Percentiles rank a stretch among this genome's conserved stretches.
Evolutionary conservation across 768 basidiomycete species (phyloP).

Genomic region (Mycena chlorophos): DNA sequence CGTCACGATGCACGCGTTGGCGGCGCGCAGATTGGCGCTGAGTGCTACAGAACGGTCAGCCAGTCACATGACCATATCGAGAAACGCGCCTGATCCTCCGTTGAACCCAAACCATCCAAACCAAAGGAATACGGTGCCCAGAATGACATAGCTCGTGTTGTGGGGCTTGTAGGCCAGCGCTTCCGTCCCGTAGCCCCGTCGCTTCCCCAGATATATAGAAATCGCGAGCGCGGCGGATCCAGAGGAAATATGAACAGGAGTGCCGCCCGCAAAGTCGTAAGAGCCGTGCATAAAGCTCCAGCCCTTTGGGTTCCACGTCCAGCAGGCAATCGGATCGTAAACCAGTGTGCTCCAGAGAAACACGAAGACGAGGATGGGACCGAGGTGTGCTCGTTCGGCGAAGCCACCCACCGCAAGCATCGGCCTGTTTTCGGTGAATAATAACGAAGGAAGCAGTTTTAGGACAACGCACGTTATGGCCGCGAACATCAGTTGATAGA

Average conservation of each 20-base stretch:
- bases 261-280: slow-evolving; percentile 48
- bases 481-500: slow-evolving; percentile 92
- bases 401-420: slow-evolving; percentile 91
- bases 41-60: slow-evolving; percentile 72
- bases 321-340: slow-evolving; percentile 92
- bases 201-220: slow-evolving; percentile 73
- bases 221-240: slow-evolving; percentile 91
- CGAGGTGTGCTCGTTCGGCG: slow-evolving; percentile 84
- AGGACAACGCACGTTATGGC: slow-evolving; percentile 70
- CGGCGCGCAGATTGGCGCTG: slow-evolving; percentile 83
- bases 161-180: slow-evolving; percentile 89
- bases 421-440: slow-evolving; percentile 47
- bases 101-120: slow-evolving; percentile 93
- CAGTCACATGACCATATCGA: not conserved
- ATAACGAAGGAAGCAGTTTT: too few species aligned
- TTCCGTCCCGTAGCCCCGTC: slow-evolving; percentile 20
- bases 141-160: slow-evolving; percentile 87
- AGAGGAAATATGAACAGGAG: slow-evolving; percentile 94
- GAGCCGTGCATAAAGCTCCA: slow-evolving; percentile 79
- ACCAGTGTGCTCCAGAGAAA: slow-evolving; percentile 88
- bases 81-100: slow-evolving; percentile 55
- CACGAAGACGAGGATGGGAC: slow-evolving; percentile 86
- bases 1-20: slow-evolving; percentile 88
- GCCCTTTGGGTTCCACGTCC: slow-evolving; percentile 89
- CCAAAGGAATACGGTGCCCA: slow-evolving; percentile 88